phyloP scores from a whole-genome alignment of 2,329 filamentous ascomycete species.

The Exserohilum rostratum region DNA sequence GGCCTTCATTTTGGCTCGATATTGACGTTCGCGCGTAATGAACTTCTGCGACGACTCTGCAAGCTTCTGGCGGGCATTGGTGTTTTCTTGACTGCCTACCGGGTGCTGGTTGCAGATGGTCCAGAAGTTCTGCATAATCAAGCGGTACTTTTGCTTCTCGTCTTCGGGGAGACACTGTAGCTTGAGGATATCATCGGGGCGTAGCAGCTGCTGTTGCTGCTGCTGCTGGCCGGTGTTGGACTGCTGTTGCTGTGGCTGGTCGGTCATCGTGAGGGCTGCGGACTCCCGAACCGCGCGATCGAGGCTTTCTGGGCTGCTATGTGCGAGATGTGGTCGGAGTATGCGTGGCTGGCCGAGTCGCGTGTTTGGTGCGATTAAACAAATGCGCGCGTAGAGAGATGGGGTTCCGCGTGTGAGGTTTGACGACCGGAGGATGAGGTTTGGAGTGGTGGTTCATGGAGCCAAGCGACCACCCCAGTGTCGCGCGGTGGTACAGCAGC shows the following conservation, averaged over 20 bases:
- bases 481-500: conserved; percentile 17
- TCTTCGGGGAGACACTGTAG: conserved; percentile 55
- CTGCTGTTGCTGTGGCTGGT: conserved; percentile 38
- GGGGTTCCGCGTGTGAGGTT: neutral
- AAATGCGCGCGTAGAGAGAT: neutral
- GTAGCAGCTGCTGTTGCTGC: conserved; percentile 36
- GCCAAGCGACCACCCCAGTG: conserved; percentile 8
- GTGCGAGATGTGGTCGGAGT: neutral
- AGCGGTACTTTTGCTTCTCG: conserved; percentile 62
- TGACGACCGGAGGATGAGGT: conserved; percentile 14
- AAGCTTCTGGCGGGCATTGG: conserved; percentile 58
- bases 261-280: conserved; percentile 39
- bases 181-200: conserved; percentile 44
- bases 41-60: conserved; percentile 58
- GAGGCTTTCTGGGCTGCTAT: neutral
- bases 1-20: conserved; percentile 48
- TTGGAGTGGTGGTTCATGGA: conserved; percentile 7
- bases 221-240: conserved; percentile 29
- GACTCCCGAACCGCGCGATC: conserved; percentile 17
- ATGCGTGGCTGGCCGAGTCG: neutral
- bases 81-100: conserved; percentile 57
- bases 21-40: conserved; percentile 56
- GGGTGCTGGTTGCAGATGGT: conserved; percentile 57
- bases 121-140: conserved; percentile 62
- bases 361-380: conserved; percentile 1